These are phyloP conservation scores for Trichoderma reesei DNA, from an alignment of 495 filamentous ascomycete species.

Conservation along the genomic window DNA sequence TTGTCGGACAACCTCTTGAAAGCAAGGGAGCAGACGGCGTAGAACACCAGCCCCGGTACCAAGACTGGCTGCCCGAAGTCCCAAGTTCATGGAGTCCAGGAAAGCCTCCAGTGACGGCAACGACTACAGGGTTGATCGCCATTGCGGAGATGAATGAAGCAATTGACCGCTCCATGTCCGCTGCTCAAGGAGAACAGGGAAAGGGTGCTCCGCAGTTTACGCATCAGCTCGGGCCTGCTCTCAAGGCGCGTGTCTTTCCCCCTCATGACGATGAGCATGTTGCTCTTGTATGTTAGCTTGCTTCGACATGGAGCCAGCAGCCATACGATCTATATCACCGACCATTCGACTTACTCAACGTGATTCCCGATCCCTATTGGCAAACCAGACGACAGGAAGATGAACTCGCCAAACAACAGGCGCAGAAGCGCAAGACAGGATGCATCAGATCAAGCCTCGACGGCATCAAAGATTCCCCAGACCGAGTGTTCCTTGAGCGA, in stretches of 20 bases:
- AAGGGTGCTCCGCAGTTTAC: background rate
- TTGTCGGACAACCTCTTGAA: background rate
- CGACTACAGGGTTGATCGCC: background rate
- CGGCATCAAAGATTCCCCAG: background rate
- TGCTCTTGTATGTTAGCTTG: background rate
- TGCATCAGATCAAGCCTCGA: background rate
- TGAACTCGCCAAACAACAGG: background rate
- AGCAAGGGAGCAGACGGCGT: background rate
- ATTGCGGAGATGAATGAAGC: background rate
- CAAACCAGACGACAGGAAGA: background rate
- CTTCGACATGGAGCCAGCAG: background rate
- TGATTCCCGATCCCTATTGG: background rate
- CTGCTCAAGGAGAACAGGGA: no score
- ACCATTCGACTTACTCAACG: background rate
- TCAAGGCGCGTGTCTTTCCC: background rate
- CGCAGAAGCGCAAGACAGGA: background rate
- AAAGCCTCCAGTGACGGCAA: background rate
- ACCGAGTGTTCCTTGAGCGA: background rate
- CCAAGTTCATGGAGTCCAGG: background rate
- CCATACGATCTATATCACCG: background rate
- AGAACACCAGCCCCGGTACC: background rate
- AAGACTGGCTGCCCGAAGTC: background rate
- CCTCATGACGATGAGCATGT: background rate
- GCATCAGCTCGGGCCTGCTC: background rate
- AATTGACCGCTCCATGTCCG: background rate